Percentiles rank a stretch among this genome's conserved stretches.
Evolutionary conservation across 768 basidiomycete genomes (phyloP).

Genomic region (Tephrocybe sp.): DNA sequence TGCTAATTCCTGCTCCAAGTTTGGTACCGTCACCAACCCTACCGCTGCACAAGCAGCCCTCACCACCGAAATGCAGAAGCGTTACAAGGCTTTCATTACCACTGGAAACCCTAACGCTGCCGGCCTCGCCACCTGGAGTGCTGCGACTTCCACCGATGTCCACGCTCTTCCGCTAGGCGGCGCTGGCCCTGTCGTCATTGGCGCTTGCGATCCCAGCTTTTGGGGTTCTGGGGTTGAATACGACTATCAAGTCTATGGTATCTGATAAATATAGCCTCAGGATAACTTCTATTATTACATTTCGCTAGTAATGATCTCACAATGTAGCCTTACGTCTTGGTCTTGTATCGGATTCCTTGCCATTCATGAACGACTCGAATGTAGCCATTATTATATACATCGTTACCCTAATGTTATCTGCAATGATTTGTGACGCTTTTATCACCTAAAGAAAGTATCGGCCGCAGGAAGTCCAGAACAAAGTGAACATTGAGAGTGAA

Average conservation of each 20-base stretch:
- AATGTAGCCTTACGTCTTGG: conserved; percentile 21
- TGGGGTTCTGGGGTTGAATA: conserved; percentile 65
- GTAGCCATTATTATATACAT: conserved; percentile 16
- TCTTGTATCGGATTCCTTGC: conserved; percentile 1
- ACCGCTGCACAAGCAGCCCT: conserved; percentile 55
- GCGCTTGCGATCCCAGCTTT: conserved; percentile 62
- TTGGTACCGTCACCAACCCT: conserved; percentile 58
- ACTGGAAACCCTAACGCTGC: conserved; percentile 61
- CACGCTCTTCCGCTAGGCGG: conserved; percentile 64
- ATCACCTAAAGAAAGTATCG: too few species aligned
- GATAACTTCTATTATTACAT: background rate
- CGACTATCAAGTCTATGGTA: conserved; percentile 67
- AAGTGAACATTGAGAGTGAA: too few species aligned
- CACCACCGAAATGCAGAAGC: conserved; percentile 61
- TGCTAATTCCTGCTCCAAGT: conserved; percentile 22
- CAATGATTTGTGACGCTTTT: too few species aligned
- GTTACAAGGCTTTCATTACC: conserved; percentile 64
- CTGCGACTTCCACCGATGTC: conserved; percentile 49
- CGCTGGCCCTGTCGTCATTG: conserved; percentile 45
- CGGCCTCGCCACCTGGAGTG: conserved; percentile 50
- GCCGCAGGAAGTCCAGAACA: too few species aligned
- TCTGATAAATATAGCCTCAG: conserved; percentile 25
- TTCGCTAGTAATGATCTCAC: conserved; percentile 11
- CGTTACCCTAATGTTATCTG: too few species aligned
- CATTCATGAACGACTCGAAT: conserved; percentile 1